Base-by-base conservation (phyloP, 1,139 yeast species). In the Candida sp. region DNA sequence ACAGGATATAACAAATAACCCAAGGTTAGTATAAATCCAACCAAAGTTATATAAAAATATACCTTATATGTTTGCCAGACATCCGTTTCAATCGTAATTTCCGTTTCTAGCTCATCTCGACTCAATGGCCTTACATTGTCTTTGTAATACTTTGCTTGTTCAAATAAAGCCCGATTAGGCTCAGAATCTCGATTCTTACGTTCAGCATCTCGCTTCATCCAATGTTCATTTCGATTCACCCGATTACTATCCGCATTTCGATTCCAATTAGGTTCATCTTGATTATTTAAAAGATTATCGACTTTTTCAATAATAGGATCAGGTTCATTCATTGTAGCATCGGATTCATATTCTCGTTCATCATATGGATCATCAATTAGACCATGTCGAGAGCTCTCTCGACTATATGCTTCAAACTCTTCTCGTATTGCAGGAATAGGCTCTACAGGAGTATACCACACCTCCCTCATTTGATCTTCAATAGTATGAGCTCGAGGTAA, bases 401-500 rank as follows among this genome's bases (percentile, higher is more conserved):
- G 19, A 11, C 19, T 12, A 32, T 32, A 32, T n/a, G 34, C 12
- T 32, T 32, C 34, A n/a, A 7, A 32, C 11, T 32, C 19, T 12
- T 32, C 19, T 32, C 34, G 34, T n/a, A 32, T 32, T 27, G 39
- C n/a, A 6, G 21, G 12, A 23, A 25, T 37, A 6, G 23, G 34
- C 5, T 7, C n/a, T 4, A 37, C 34, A 4, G 39, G 34, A 11
- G 23, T 30, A 22, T 27, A 19, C 39, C 39, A 37, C 12, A 15
- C 11, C 21, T 8, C n/a, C 19, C 27, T 37, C 33, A 37, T 27
- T 22, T 37, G 19, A 29, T 37, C 39, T 5, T 37, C 39, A 8
- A 37, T 9, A 7, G 27, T 40, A 22, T 8, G 42, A 37, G 36
- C 41, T 21, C 49, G 45, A 15, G 54, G 56, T 15, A 71, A 55